Percentiles rank a stretch among this genome's conserved stretches.
These are phyloP conservation scores for Pyrus hybrid DNA, from an alignment of 331 rosid genomes.

Conservation along the genomic window DNA sequence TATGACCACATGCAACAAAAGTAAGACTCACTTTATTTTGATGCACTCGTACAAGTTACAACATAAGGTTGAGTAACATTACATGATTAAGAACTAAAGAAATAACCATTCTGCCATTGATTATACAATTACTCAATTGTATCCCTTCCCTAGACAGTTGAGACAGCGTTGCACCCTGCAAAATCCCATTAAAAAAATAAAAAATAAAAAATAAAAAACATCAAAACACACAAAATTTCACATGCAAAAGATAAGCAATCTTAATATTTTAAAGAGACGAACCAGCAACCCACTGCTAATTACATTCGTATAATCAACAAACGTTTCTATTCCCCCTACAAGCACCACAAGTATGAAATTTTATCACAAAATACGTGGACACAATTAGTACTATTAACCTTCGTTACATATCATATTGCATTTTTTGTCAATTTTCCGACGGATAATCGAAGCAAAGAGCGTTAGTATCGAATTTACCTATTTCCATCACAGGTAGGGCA, in stretches of 20 bases:
- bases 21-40: too few species aligned
- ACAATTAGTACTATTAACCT: background rate
- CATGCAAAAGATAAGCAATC: background rate
- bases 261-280: background rate
- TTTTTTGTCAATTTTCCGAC: background rate
- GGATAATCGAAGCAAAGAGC: background rate
- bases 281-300: background rate
- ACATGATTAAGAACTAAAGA: background rate
- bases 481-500: constrained; percentile 91
- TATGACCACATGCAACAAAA: too few species aligned
- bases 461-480: constrained; percentile 35
- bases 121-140: constrained; percentile 23
- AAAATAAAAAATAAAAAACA: background rate
- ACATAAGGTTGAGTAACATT: background rate
- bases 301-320: too few species aligned
- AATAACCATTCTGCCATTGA: background rate
- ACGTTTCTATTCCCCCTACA: too few species aligned
- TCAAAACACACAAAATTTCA: background rate
- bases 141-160: constrained; percentile 68
- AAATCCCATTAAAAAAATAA: constrained; percentile 4
- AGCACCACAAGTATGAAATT: too few species aligned
- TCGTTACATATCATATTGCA: background rate
- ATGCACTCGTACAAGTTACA: too few species aligned
- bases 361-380: background rate
- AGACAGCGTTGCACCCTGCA: constrained; percentile 69